Evolutionary conservation across 2,329 filamentous ascomycete species (phyloP), one percentile per base, ranked within the genome.

Genomic region (Apiospora malaysiana): DNA sequence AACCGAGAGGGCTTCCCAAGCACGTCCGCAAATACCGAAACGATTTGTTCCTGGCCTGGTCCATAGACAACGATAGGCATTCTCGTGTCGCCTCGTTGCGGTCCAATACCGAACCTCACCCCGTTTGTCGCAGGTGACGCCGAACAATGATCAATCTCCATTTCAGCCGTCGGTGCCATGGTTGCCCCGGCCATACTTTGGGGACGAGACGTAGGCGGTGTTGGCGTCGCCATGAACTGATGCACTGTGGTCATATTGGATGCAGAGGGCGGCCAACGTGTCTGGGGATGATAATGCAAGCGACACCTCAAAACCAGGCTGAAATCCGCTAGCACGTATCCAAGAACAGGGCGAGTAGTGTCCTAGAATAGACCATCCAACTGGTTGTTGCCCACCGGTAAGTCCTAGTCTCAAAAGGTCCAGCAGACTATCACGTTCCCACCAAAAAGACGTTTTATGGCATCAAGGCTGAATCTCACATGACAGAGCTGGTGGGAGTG

Each of bases 1-100:
- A 91, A 83, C 71, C 86, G 88, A 82, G 88, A 91, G 25, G 91
- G 88, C 79, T 94, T 93, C 18, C 94, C 93, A 56, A 96, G 82
- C 9, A 95, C 91, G 76, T 95, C 92, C 37, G 93, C 93, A 75
- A 95, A 92, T 45, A 93, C 84, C 27, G 89, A 88, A 40, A 95
- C 90, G 73, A 96, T 93, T 51, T 88, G 87, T 72, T 95, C 91
- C 79, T 95, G 92, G 23, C 89, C 91, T 27, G 85, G 85, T 14
- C 91, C 90, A 79, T 92, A 94, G 23, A 95, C 81, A 72, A 96
- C 89, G 45, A 90, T 87, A 40, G 89, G 88, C 67, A 87, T 89
- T 70, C 89, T 85, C 10, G 84, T 84, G 75, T 91, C 89, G 37
- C 89, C 89, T 47, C 79, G 81, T 72, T 84, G 82, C 9, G 87